phyloP scores from a whole-genome alignment of 2,329 filamentous ascomycete genomes.

The Cladosporium sp. region DNA sequence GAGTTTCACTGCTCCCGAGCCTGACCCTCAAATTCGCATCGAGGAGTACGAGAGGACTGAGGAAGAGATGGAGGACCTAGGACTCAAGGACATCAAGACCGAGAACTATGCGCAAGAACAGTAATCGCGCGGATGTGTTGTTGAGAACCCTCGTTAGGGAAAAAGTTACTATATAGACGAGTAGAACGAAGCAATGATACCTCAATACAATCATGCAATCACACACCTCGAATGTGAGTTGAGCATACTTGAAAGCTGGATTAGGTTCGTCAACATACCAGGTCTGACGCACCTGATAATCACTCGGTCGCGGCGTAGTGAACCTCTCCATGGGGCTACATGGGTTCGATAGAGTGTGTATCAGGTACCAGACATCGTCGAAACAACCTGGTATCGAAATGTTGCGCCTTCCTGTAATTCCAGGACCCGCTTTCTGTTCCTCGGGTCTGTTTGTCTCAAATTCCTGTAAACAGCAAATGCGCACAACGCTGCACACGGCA shows the following conservation, averaged over 20 bases:
- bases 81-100: conserved; percentile 86
- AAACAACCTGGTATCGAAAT: background rate
- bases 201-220: background rate
- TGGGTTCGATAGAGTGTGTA: background rate
- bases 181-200: conserved; percentile 19
- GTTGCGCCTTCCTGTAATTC: background rate
- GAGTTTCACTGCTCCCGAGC: conserved; percentile 74
- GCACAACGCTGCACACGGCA: background rate
- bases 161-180: conserved; percentile 12
- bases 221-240: background rate
- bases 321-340: background rate
- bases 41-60: conserved; percentile 85
- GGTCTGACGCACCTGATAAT: background rate
- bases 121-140: background rate
- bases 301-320: background rate
- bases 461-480: background rate
- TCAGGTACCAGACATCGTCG: background rate
- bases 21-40: conserved; percentile 77
- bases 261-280: background rate
- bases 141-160: background rate
- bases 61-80: conserved; percentile 91
- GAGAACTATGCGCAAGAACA: conserved; percentile 69
- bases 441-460: background rate
- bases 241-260: background rate
- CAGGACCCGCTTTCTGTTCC: background rate